Percentiles rank a stretch among this genome's conserved stretches.
Conservation (phyloP, 1,284 basidiomycete species). For the Ustilago sp. region DNA sequence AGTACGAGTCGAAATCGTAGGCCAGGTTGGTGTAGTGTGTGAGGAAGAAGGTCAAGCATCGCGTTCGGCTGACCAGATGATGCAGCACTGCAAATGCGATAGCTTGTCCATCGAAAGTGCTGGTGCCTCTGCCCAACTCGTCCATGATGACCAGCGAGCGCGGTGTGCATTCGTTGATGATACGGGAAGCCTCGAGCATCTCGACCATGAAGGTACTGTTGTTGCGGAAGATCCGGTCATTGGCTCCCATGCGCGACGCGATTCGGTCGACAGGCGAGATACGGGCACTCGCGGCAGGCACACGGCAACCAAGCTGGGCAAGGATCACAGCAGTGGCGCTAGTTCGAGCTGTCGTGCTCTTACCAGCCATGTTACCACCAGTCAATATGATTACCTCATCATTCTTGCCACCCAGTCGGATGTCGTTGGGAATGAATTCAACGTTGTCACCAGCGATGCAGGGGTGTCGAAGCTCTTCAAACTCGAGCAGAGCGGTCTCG, state of each 20-base stretch:
- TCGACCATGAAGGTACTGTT: conserved; percentile 70
- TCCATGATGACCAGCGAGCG: conserved; percentile 69
- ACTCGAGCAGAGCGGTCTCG: conserved; percentile 82
- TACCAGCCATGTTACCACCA: conserved; percentile 86
- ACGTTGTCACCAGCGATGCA: conserved; percentile 70
- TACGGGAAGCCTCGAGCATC: conserved; percentile 68
- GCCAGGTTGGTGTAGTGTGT: conserved; percentile 68
- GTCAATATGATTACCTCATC: conserved; percentile 89
- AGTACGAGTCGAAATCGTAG: conserved; percentile 63
- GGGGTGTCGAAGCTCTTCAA: conserved; percentile 86
- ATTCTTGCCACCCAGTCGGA: conserved; percentile 82
- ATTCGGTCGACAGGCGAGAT: conserved; percentile 92
- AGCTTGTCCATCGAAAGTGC: conserved; percentile 68
- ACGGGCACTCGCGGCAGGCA: conserved; percentile 85
- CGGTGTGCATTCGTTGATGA: conserved; percentile 67
- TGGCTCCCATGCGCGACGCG: conserved; percentile 95
- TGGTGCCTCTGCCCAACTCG: conserved; percentile 69
- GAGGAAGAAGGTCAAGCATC: conserved; percentile 68
- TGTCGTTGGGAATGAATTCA: conserved; percentile 93
- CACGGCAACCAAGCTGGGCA: conserved; percentile 97
- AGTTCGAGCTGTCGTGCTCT: conserved; percentile 81
- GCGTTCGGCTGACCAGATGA: conserved; percentile 63
- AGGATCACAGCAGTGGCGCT: conserved; percentile 95
- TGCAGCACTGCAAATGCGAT: conserved; percentile 68
- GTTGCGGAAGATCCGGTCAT: conserved; percentile 68